Evolutionary conservation across 2,329 filamentous ascomycete species (phyloP), one percentile per base, ranked within the genome.

Genomic region (Akanthomyces lecanii): DNA sequence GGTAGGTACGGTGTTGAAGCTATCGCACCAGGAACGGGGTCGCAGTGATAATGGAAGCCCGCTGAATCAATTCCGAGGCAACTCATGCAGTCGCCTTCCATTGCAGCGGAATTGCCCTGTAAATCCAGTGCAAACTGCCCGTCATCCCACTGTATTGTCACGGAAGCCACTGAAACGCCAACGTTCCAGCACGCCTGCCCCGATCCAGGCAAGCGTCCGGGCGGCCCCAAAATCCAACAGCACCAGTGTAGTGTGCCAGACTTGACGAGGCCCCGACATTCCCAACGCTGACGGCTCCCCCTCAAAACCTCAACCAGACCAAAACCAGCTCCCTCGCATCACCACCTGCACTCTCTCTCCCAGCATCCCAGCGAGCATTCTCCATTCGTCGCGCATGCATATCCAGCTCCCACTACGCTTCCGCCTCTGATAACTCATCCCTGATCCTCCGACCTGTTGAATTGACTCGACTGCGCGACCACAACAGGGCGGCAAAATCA

Each of bases 301-400:
- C 58, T 61, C 58, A 61, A 61, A 61, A 38, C 36, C 50, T 61
- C 58, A 61, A 54, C 58, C 58, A 54, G 48, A 28, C 58, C 58
- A n/a, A 50, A 21, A 21, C 42, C 5, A n/a, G 21, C 44, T 14
- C 56, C 56, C 56, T 59, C 56, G 45, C 56, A 52, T 60, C 58
- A n/a, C 45, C 14, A 11, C 33, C 33, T 36, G 33, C 33, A 36
- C 21, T 38, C 33, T 44, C 30, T 25, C 11, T 44, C 11, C 30
- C 57, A n/a, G 57, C 57, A 60, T 60, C 57, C 50, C 33, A n/a
- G 38, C 58, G 28, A 25, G n/a, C 40, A 53, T 47, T 8, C 14
- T 5, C 18, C 23, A 51, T 51, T 58, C 44, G 55, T 14, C 11
- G 44, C 55, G 28, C 55, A 58, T 47, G 55, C 44, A 11, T 28